Base-by-base conservation (phyloP, 1,139 yeast genomes). In the Meyerozyma guilliermondii region DNA sequence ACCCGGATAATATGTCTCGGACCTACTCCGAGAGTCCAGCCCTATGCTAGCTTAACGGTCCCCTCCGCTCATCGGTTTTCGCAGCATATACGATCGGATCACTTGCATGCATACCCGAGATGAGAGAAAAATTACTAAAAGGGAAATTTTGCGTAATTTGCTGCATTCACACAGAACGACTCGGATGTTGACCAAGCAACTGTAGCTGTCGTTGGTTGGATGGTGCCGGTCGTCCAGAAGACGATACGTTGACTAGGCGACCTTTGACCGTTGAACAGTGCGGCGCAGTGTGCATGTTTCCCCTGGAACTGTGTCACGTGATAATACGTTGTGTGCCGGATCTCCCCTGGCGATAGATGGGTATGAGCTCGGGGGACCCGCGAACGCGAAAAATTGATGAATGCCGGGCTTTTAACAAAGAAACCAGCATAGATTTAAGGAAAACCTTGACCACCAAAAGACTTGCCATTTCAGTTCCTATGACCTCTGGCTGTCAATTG, bases 381-480 rank as follows among this genome's bases (percentile, higher is more conserved):
- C 39, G 39, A 22, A 24, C 30, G 39, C 30, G 30, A 36, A 36
- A 35, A 35, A 33, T 18, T 11, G 36, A 2, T 17, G 24, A 18
- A 23, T 14, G 20, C 36, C 36, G 36, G 16, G 24, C 20, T 9
- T 4, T 30, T 30, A 20, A 13, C 34, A 30, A 30, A 11, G 20
- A 30, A 9, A 13, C n/a, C n/a, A 30, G 14, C 34, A 30, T 5
- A 13, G 11, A 2, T 11, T n/a, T 2, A 26, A 26, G 33, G 16
- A 13, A 3, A 3, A 3, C 10, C 9, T 3, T 11, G n/a, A 13
- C 30, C 35, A 31, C 36, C 16, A 33, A 26, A 5, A 18, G 2
- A 14, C 30, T 11, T 3, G 30, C 30, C 5, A 20, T 20, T 2
- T 3, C 22, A 6, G 6, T 5, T 20, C 22, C 22, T 20, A 20